These are phyloP conservation scores for Alternaria rosae DNA, from an alignment of 2,329 filamentous ascomycete genomes.

Conservation along the genomic window DNA sequence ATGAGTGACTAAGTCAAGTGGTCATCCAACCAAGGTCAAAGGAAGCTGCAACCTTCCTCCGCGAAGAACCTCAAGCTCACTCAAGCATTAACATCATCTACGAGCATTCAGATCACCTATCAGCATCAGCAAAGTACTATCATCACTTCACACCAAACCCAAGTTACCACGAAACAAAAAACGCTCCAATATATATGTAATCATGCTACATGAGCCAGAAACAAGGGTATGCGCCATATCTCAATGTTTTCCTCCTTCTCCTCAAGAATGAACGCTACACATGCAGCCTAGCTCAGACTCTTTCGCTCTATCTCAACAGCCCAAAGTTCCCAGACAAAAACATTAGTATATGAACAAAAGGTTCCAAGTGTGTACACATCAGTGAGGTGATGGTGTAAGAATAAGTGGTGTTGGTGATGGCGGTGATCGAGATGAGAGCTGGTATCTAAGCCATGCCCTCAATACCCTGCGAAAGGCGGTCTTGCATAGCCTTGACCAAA, in stretches of 20 bases:
- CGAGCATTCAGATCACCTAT: too few species aligned
- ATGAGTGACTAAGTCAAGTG: too few species aligned
- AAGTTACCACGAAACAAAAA: not conserved
- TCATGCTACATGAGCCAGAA: slow-evolving; percentile 10
- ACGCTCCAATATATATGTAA: slow-evolving; percentile 8
- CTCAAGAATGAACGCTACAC: not conserved
- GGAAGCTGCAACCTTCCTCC: too few species aligned
- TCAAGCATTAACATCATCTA: too few species aligned
- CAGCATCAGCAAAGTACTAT: too few species aligned
- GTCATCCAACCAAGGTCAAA: too few species aligned
- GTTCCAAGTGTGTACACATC: not conserved
- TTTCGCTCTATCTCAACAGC: not conserved
- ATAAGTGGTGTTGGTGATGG: not conserved
- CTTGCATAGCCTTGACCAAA: slow-evolving; percentile 86
- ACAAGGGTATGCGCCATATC: slow-evolving; percentile 15
- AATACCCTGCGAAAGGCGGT: slow-evolving; percentile 70
- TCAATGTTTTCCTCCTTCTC: slow-evolving; percentile 7
- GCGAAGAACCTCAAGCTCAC: too few species aligned
- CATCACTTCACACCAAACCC: not conserved
- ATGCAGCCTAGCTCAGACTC: not conserved
- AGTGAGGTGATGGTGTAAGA: not conserved
- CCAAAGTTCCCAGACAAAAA: slow-evolving; percentile 1
- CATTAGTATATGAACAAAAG: slow-evolving; percentile 13
- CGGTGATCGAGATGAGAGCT: too few species aligned
- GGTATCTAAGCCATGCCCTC: slow-evolving; percentile 44